Base-by-base conservation (phyloP, 768 basidiomycete genomes). In the Mycena polygramma region DNA sequence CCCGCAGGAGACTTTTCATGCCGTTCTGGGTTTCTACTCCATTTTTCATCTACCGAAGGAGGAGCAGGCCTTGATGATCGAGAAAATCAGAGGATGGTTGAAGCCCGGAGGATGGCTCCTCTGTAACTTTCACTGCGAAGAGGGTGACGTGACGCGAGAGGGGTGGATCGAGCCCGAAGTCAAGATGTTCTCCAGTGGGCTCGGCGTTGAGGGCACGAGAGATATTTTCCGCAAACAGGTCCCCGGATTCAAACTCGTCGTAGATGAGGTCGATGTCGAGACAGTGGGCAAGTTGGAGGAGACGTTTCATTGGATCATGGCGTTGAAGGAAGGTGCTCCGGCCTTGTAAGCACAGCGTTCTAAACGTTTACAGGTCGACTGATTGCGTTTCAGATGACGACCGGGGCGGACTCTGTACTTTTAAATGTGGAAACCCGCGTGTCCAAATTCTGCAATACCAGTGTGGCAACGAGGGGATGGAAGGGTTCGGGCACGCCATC, bases 21-120 rank as follows among this genome's bases (percentile, higher is more conserved):
- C 78, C 7, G 73, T 80, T 0, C 68, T 79, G 2, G 78, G 70
- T 15, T 76, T 80, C 60, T 80, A 80, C 61, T 75, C 78, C 9
- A 73, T 78, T 45, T 78, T 78, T 54, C 79, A 80, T 63, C 63
- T 78, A 15, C 76, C 76, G 15, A 63, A 69, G 26, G 75, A 75
- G 30, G 78, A 80, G 65, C 79, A 80, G 63, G 76, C 58, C 10
- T n/a, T 35, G 57, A 76, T 80, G 76, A 57, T 79, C 24, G 63
- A 66, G 57, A 75, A 73, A 64, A 80, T 79, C n/a, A 58, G 57
- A 17, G 70, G 52, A 10, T 79, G 79, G 79, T 51, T 80, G 43
- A 77, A 75, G 67, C 74, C 78, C 4, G 76, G 77, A 13, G 79
- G 77, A 22, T 73, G 70, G 68, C 51, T 79, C 15, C 66, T 79